Conservation (phyloP, 2,329 filamentous ascomycete genomes). For the Didymella sp. region DNA sequence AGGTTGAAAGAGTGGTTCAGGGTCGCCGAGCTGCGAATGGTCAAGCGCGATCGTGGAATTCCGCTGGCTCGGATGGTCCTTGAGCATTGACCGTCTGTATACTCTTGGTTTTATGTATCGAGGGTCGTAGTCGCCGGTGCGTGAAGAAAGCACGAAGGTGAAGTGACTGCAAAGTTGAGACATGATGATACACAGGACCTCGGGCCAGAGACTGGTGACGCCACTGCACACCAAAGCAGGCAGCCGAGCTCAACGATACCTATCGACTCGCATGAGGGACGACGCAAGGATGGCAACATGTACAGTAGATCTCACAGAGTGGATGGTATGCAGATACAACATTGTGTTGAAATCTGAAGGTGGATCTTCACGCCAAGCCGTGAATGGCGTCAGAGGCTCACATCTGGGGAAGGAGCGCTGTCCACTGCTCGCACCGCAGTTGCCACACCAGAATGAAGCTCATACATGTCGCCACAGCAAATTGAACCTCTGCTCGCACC, state of each 20-base stretch:
- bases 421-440: background rate
- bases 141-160: background rate
- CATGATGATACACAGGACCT: background rate
- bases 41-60: background rate
- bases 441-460: constrained; percentile 9
- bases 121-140: background rate
- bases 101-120: background rate
- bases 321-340: background rate
- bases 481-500: background rate
- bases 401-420: constrained; percentile 4
- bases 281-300: background rate
- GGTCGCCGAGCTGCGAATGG: background rate
- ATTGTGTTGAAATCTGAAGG: constrained; percentile 2
- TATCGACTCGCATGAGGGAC: background rate
- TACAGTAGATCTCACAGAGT: background rate
- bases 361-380: constrained; percentile 1
- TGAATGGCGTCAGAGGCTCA: constrained; percentile 18
- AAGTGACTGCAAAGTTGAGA: background rate
- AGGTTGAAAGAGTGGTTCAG: background rate
- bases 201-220: constrained; percentile 4
- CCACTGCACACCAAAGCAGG: background rate
- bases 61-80: background rate
- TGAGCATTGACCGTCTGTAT: background rate
- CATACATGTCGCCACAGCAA: constrained; percentile 6
- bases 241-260: background rate